These are phyloP conservation scores for Populus deltoides DNA, from an alignment of 345 rosid genomes.

Conservation along the genomic window DNA sequence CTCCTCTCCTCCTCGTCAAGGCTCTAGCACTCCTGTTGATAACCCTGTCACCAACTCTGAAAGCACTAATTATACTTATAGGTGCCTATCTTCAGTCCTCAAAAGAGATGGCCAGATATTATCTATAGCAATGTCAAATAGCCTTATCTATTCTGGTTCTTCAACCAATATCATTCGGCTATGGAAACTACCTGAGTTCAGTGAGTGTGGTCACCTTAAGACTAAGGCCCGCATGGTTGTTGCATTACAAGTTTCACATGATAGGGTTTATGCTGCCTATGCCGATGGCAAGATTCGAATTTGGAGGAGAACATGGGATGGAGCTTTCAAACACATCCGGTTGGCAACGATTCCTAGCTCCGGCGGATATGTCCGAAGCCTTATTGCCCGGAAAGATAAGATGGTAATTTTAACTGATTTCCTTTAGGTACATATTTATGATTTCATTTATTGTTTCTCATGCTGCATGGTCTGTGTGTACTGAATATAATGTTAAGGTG, in stretches of 20 bases:
- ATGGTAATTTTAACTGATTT: slow-evolving; percentile 28
- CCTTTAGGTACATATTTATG: background rate
- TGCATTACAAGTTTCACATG: slow-evolving; percentile 35
- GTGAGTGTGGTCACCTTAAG: slow-evolving; percentile 46
- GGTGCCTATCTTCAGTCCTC: slow-evolving; percentile 43
- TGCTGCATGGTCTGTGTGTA: background rate
- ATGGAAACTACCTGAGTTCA: slow-evolving; percentile 51
- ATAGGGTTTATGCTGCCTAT: slow-evolving; percentile 46
- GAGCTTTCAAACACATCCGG: slow-evolving; percentile 37
- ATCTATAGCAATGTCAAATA: slow-evolving; percentile 33
- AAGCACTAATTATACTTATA: slow-evolving; percentile 15
- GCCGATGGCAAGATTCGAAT: slow-evolving; percentile 48
- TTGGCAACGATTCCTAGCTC: slow-evolving; percentile 40
- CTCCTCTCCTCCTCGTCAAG: slow-evolving; percentile 16
- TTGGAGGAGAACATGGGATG: slow-evolving; percentile 50
- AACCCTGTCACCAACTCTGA: background rate
- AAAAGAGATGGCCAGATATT: slow-evolving; percentile 53
- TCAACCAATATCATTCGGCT: slow-evolving; percentile 39
- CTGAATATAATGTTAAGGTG: too few species aligned
- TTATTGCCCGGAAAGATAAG: slow-evolving; percentile 44
- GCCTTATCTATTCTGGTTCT: slow-evolving; percentile 45
- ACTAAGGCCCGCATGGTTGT: slow-evolving; percentile 38
- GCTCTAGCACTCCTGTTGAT: slow-evolving; percentile 5
- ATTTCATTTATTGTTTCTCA: background rate
- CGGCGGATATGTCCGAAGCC: slow-evolving; percentile 41